Base-by-base conservation (phyloP, 768 basidiomycete genomes). In the Mycena chlorophos region DNA sequence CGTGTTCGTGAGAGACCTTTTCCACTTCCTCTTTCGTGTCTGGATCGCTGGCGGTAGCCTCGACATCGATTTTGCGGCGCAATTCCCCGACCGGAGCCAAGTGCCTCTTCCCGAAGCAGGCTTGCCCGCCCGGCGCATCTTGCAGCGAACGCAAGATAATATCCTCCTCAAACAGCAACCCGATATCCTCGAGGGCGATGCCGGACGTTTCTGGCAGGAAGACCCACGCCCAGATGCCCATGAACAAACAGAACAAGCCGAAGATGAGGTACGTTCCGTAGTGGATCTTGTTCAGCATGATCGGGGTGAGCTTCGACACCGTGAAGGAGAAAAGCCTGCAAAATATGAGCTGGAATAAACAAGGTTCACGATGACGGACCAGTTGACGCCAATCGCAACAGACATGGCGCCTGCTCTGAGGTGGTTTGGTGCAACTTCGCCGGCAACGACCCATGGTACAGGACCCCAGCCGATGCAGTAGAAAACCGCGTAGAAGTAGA, bases 401-500 rank as follows among this genome's bases (percentile, higher is more conserved):
- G 75, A 71, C 37, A 77, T 69, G 2, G 70, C 64, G 6, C 70
- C 69, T 4, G 75, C 66, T 17, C 78, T 74, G 30, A 79, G 67
- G 50, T 78, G 73, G 53, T 78, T 78, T 2, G 76, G 78, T 5
- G 76, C 75, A 19, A 75, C 70, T 60, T 78, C 75, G 20, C 68
- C 66, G 5, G 75, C 75, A 39, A 74, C 68, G 14, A 75, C 70
- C 77, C 76, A 76, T 1, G 72, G 70, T 3, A 73, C 50, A 34
- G 72, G 73, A n/a, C 71, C 72, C 70, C 73, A 74, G 1, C 73
- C 75, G 19, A 80, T 51, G 60, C 75, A 75, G 60, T 73, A 82
- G 60, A 77, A 78, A 25, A 77, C 70, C 1, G 74, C 78, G 61
- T 78, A 80, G 28, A 79, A 65, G 62, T 80, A 80, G 23, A 80